A percentile compares a stretch with the other conserved stretches of the same genome.
phyloP scores from a whole-genome alignment of 805 yeast species.

The Saccharomycopsis fibuligera region DNA sequence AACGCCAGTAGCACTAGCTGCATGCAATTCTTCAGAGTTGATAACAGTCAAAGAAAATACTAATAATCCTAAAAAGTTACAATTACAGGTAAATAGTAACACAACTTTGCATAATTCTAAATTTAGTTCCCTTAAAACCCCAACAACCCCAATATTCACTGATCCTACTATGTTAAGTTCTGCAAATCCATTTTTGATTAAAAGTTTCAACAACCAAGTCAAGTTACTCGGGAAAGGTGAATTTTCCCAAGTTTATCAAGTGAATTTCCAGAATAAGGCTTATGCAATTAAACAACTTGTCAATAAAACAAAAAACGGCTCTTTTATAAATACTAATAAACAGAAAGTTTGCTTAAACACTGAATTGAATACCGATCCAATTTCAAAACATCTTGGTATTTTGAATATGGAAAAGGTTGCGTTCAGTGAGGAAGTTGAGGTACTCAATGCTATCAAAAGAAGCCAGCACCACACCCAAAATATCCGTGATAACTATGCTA shows the following conservation, averaged over 20 bases:
- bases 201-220: slow-evolving; percentile 54
- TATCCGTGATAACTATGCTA: slow-evolving; percentile 55
- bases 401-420: slow-evolving; percentile 5
- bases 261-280: slow-evolving; percentile 51
- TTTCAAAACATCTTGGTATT: slow-evolving; percentile 16
- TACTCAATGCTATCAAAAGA: slow-evolving; percentile 29
- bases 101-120: not conserved
- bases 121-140: slow-evolving; percentile 7
- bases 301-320: not conserved
- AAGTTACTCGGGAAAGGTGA: slow-evolving; percentile 76
- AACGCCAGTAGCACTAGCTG: not conserved
- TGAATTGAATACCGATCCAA: slow-evolving; percentile 8
- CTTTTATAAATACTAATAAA: slow-evolving; percentile 2
- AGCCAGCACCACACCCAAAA: slow-evolving; percentile 16
- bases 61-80: not conserved
- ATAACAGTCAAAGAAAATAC: no score
- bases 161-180: slow-evolving; percentile 14
- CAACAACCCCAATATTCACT: slow-evolving; percentile 18
- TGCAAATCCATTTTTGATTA: slow-evolving; percentile 39
- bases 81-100: not conserved
- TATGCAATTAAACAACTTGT: slow-evolving; percentile 69
- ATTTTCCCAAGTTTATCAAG: slow-evolving; percentile 83
- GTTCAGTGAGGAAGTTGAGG: slow-evolving; percentile 30
- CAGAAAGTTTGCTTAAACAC: slow-evolving; percentile 6
- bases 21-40: not conserved